phyloP scores from a whole-genome alignment of 257 asterid genomes.

The Knoxia roxburghii region DNA sequence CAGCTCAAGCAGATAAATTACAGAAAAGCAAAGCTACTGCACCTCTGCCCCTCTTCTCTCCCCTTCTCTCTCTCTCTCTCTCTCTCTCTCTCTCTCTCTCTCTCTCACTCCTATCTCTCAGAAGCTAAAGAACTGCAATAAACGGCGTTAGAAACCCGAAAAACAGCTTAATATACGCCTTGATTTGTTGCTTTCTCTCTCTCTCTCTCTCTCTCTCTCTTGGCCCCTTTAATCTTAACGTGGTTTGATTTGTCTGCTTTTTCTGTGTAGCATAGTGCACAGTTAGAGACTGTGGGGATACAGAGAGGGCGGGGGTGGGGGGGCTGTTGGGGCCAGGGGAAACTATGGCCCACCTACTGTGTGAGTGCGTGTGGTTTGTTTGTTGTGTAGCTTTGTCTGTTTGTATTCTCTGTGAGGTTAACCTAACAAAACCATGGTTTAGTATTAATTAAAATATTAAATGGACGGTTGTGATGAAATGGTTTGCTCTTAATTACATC shows the following conservation, averaged over 20 bases:
- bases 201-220: not conserved
- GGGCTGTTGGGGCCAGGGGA: constrained; percentile 11
- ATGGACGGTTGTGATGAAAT: constrained; percentile 14
- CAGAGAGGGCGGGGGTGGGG: not conserved
- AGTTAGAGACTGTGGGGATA: constrained; percentile 5
- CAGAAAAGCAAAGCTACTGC: not conserved
- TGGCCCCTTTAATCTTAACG: constrained; percentile 20
- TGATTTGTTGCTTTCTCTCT: constrained; percentile 42
- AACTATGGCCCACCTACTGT: constrained; percentile 14
- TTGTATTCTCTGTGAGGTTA: not conserved
- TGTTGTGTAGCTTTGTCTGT: not conserved
- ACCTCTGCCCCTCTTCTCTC: not conserved
- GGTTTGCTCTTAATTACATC: not conserved
- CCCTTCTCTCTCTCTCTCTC: not conserved
- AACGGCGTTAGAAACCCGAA: constrained; percentile 33
- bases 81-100: constrained; percentile 1
- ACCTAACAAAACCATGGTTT: constrained; percentile 8
- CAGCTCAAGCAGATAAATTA: constrained; percentile 3
- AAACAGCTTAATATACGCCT: constrained; percentile 50
- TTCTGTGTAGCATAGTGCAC: constrained; percentile 25
- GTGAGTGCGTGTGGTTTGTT: constrained; percentile 10
- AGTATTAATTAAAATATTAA: not conserved
- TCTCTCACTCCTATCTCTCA: not conserved
- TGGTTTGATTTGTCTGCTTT: constrained; percentile 48
- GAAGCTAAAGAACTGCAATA: constrained; percentile 16